These are phyloP conservation scores for Paecilomyces variotii DNA, from an alignment of 2,329 filamentous ascomycete species.

Conservation along the genomic window DNA sequence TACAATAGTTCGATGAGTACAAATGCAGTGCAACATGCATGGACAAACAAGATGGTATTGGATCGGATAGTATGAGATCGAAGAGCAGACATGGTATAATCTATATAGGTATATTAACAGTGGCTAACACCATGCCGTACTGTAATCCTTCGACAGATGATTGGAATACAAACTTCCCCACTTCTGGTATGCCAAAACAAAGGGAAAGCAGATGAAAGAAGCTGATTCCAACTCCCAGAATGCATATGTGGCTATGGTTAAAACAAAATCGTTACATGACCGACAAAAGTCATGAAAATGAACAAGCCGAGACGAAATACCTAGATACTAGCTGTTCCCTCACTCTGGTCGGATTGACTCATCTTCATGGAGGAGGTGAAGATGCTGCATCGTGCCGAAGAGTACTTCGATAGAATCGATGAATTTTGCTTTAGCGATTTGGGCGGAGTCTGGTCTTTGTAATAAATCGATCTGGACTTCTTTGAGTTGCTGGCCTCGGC, in stretches of 20 bases:
- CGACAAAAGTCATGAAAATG: not conserved
- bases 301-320: too few species aligned
- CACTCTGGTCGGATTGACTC: too few species aligned
- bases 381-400: constrained; percentile 10
- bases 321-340: too few species aligned
- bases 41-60: not conserved
- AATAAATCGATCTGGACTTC: constrained; percentile 35
- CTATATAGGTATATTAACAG: not conserved
- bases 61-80: not conserved
- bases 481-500: constrained; percentile 35
- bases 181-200: not conserved
- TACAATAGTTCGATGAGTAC: not conserved
- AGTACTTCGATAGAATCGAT: constrained; percentile 15
- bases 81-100: not conserved
- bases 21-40: not conserved
- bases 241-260: not conserved
- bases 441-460: constrained; percentile 12
- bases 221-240: not conserved
- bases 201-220: not conserved
- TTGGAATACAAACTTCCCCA: not conserved
- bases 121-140: not conserved
- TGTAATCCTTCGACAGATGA: not conserved
- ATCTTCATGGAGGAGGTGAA: constrained; percentile 9
- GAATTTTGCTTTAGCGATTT: constrained; percentile 13
- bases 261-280: not conserved